These are phyloP conservation scores for Huiozyma sinensis DNA, from an alignment of 805 yeast genomes.

Conservation along the genomic window DNA sequence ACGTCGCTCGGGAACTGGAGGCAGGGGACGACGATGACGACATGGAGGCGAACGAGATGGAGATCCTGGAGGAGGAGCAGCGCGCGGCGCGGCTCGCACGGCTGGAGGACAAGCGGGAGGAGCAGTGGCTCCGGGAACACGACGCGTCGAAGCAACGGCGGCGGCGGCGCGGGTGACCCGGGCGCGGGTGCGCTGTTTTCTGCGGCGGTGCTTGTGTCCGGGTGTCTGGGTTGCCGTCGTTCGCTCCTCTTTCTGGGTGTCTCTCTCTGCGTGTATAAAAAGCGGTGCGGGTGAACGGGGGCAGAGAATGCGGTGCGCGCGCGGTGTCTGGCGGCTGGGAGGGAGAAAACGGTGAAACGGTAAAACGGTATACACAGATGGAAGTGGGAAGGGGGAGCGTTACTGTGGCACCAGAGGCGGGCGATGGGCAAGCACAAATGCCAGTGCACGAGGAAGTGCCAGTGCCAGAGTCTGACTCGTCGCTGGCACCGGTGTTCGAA, in stretches of 20 bases:
- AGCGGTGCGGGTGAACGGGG: too few relatives aligned
- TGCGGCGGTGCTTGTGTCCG: too few relatives aligned
- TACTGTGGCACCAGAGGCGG: background rate
- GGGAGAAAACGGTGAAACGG: background rate
- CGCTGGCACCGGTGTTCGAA: slow-evolving; percentile 20
- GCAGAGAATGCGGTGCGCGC: too few relatives aligned
- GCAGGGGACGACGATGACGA: slow-evolving; percentile 48
- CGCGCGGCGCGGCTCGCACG: slow-evolving; percentile 57
- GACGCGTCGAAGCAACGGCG: slow-evolving; percentile 36
- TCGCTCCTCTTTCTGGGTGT: too few relatives aligned
- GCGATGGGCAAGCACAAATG: background rate
- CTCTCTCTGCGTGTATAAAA: too few relatives aligned
- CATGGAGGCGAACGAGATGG: slow-evolving; percentile 94
- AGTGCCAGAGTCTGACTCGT: slow-evolving; percentile 2
- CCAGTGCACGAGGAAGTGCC: background rate
- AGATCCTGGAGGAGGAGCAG: slow-evolving; percentile 74
- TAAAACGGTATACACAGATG: background rate
- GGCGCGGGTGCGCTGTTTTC: too few relatives aligned
- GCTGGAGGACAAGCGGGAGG: slow-evolving; percentile 67
- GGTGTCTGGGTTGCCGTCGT: too few relatives aligned
- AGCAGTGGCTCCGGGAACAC: slow-evolving; percentile 42
- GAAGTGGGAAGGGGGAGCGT: slow-evolving; percentile 3
- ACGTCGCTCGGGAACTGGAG: slow-evolving; percentile 78
- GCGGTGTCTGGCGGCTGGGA: too few relatives aligned
- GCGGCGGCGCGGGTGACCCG: slow-evolving; percentile 20